Evolutionary conservation across 2,329 filamentous ascomycete genomes (phyloP).

Genomic region (Rhinocladiella similis): DNA sequence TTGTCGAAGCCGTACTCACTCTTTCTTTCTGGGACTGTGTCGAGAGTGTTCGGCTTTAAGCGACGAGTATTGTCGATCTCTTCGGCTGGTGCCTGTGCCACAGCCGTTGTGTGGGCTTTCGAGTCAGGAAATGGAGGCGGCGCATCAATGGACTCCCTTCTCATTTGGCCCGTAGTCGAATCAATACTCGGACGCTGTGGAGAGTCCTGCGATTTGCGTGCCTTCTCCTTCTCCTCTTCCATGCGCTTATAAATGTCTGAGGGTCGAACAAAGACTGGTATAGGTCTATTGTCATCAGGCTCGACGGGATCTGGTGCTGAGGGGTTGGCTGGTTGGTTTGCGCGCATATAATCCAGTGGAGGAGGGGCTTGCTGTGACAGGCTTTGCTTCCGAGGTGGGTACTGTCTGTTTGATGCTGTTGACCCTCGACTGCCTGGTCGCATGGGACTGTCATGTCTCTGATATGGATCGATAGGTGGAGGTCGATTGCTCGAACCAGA

Average conservation of each 20-base stretch:
- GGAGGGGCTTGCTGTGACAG: constrained; percentile 48
- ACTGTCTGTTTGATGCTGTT: constrained; percentile 37
- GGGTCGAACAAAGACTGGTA: constrained; percentile 61
- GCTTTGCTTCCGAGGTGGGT: constrained; percentile 64
- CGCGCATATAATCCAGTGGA: constrained; percentile 5
- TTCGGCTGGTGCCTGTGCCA: constrained; percentile 20
- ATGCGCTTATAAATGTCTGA: constrained; percentile 75
- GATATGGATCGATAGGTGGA: constrained; percentile 24
- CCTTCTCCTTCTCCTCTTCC: constrained; percentile 63
- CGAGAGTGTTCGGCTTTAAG: constrained; percentile 43
- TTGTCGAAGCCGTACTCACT: constrained; percentile 60
- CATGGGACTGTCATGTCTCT: constrained; percentile 23
- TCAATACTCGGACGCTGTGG: constrained; percentile 57
- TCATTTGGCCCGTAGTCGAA: constrained; percentile 26
- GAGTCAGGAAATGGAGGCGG: constrained; percentile 30
- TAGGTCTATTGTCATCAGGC: constrained; percentile 13
- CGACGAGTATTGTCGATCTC: constrained; percentile 40
- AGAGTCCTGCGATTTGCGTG: constrained; percentile 59
- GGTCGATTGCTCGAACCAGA: constrained; percentile 26
- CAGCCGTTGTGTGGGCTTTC: constrained; percentile 5
- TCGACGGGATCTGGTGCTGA: constrained; percentile 1
- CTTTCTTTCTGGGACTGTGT: constrained; percentile 59
- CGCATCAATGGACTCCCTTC: constrained; percentile 21
- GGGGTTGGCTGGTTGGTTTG: too few relatives aligned
- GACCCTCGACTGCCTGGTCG: constrained; percentile 29